Evolutionary conservation across 2,329 filamentous ascomycete species (phyloP), one percentile per base, ranked within the genome.

Genomic region (Pseudofabraea citricarpa): DNA sequence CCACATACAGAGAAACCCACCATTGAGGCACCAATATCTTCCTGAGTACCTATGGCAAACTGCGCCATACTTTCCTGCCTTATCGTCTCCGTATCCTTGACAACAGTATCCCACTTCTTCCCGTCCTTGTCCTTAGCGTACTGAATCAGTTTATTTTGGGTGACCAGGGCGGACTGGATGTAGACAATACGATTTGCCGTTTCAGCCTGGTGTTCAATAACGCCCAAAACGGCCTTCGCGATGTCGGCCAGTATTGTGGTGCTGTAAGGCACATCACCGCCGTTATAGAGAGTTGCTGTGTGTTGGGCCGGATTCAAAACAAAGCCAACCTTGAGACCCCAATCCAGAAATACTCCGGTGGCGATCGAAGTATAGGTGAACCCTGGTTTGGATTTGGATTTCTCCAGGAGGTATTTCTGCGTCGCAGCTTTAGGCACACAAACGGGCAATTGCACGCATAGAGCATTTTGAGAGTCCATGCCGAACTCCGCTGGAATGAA

Each of bases 221-320:
- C 52, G 6, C 55, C 69, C 1, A 68, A 65, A 0, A 80, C 62
- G 1, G 68, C 71, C 21, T 69, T 62, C 1, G 56, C 75, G 12
- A 78, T 56, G 2, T 64, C 64, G 1, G 55, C 47, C 2, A 79
- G 59, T 0, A 64, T 73, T 0, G 75, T 75, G 12, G 64, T 52
- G 39, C 57, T 64, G 40, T 57, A 62, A 6, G 48, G 44, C 3
- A 49, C 47, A 19, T 67, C 56, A 22, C 65, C 64, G 23, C 61
- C 60, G 39, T 67, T 62, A 41, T 57, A 63, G 20, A 67, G 41
- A 4, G 45, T 54, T 8, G 61, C 59, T 10, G 53, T 56, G 43
- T 57, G 58, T 16, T 45, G 41, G 21, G 53, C 50, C 8, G 56
- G 29, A 38, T 65, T 52, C n/a, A 61, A 36, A n/a, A 65, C 32